These are phyloP conservation scores for Rhizopogon vulgaris DNA, from an alignment of 768 basidiomycete species.

Conservation along the genomic window DNA sequence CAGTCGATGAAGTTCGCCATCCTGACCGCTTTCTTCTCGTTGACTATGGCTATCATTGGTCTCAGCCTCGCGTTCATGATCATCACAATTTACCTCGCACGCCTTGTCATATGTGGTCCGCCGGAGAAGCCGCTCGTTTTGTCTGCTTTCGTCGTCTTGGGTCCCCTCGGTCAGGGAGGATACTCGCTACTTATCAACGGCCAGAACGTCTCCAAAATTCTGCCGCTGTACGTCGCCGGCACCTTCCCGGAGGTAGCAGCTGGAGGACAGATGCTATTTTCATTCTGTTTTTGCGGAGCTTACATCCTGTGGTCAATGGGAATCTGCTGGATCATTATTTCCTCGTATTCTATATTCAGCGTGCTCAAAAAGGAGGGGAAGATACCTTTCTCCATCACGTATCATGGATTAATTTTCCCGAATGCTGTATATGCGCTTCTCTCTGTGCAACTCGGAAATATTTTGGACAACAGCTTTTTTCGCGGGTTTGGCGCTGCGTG, in stretches of 20 bases:
- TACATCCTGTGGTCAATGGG: slow-evolving; percentile 52
- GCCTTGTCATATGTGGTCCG: slow-evolving; percentile 36
- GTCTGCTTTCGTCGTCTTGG: slow-evolving; percentile 43
- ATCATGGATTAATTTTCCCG: slow-evolving; percentile 55
- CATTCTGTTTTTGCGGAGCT: slow-evolving; percentile 39
- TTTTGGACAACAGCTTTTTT: slow-evolving; percentile 47
- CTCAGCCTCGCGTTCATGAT: slow-evolving; percentile 44
- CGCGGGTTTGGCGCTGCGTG: slow-evolving; percentile 47
- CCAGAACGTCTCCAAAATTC: slow-evolving; percentile 27
- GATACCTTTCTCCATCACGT: slow-evolving; percentile 39
- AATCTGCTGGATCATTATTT: slow-evolving; percentile 43
- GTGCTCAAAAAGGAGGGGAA: slow-evolving; percentile 22
- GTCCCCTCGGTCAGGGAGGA: slow-evolving; percentile 49
- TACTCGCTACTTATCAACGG: slow-evolving; percentile 39
- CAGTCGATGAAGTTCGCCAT: slow-evolving; percentile 33
- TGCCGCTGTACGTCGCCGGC: slow-evolving; percentile 25
- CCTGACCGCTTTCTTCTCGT: slow-evolving; percentile 37
- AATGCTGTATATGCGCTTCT: slow-evolving; percentile 47
- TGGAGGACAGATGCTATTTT: slow-evolving; percentile 37
- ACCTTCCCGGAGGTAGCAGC: slow-evolving; percentile 27
- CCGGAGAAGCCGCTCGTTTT: slow-evolving; percentile 34
- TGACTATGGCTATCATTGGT: slow-evolving; percentile 39
- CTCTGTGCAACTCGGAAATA: slow-evolving; percentile 41
- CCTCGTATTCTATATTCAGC: slow-evolving; percentile 33
- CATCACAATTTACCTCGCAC: slow-evolving; percentile 40